These are phyloP conservation scores for Spergularia azorica DNA, from an alignment of 179 eudicot species.

Conservation along the genomic window DNA sequence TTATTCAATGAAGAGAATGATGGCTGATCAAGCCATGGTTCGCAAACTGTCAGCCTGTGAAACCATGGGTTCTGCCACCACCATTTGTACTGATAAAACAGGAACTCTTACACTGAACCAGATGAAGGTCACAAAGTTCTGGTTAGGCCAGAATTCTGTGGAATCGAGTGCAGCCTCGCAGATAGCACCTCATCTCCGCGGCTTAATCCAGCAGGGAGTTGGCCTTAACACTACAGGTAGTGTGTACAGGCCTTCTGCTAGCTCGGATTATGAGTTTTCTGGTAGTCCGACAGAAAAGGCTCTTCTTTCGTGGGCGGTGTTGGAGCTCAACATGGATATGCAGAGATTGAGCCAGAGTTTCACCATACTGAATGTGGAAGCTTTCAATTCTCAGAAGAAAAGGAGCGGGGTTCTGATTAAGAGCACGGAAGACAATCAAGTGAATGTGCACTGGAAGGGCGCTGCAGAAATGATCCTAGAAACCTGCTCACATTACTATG, in stretches of 20 bases:
- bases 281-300: slow-evolving; percentile 46
- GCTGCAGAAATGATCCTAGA: slow-evolving; percentile 70
- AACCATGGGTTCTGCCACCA: slow-evolving; percentile 43
- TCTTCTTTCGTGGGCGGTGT: slow-evolving; percentile 51
- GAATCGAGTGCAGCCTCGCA: neutral
- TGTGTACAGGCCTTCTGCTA: slow-evolving; percentile 21
- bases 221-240: slow-evolving; percentile 41
- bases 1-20: slow-evolving; percentile 43
- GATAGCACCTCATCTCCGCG: slow-evolving; percentile 14
- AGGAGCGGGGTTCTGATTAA: slow-evolving; percentile 52
- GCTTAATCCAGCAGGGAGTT: slow-evolving; percentile 28
- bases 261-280: slow-evolving; percentile 34
- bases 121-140: slow-evolving; percentile 38
- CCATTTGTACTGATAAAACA: slow-evolving; percentile 41
- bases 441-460: slow-evolving; percentile 65
- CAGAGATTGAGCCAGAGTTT: slow-evolving; percentile 35
- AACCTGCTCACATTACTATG: slow-evolving; percentile 49
- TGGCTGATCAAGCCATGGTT: slow-evolving; percentile 40
- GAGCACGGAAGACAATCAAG: slow-evolving; percentile 26
- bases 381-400: slow-evolving; percentile 65
- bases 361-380: slow-evolving; percentile 43
- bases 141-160: slow-evolving; percentile 25
- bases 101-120: slow-evolving; percentile 37
- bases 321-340: slow-evolving; percentile 46
- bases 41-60: slow-evolving; percentile 43